phyloP scores from a whole-genome alignment of 2,329 filamentous ascomycete species.

The Nectriaceae sp. region DNA sequence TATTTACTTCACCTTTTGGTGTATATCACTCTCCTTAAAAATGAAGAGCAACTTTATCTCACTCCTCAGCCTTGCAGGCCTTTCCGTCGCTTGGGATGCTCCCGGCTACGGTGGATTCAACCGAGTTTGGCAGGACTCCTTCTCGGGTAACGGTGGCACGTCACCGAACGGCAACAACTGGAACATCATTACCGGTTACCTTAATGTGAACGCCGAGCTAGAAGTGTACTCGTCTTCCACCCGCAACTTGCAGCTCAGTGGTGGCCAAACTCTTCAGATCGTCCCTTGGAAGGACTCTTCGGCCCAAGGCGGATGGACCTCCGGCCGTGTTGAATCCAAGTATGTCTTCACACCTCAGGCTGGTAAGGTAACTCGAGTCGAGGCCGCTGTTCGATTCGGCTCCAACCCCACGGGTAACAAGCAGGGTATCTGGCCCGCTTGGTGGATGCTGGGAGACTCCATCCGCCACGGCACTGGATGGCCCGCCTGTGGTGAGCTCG shows the following conservation, averaged over 20 bases:
- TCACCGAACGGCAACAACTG: slow-evolving; percentile 38
- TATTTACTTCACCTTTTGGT: background rate
- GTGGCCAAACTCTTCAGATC: slow-evolving; percentile 51
- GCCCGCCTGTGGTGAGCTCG: slow-evolving; percentile 24
- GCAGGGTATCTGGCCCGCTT: slow-evolving; percentile 41
- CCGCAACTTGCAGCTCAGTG: slow-evolving; percentile 52
- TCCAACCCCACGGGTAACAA: slow-evolving; percentile 40
- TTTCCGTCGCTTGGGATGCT: slow-evolving; percentile 36
- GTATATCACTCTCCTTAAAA: background rate
- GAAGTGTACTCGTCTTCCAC: slow-evolving; percentile 49
- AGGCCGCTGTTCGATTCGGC: slow-evolving; percentile 50
- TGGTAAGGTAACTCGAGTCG: slow-evolving; percentile 45
- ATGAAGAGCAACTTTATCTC: background rate
- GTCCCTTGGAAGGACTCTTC: slow-evolving; percentile 43
- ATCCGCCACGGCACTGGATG: slow-evolving; percentile 22
- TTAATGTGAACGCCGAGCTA: slow-evolving; percentile 52
- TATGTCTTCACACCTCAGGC: slow-evolving; percentile 44
- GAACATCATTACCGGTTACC: slow-evolving; percentile 41
- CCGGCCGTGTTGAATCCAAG: slow-evolving; percentile 52
- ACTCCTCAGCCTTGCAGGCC: background rate
- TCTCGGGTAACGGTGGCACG: slow-evolving; percentile 38
- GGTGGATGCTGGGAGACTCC: slow-evolving; percentile 25
- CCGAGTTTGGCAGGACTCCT: slow-evolving; percentile 45
- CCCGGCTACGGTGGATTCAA: slow-evolving; percentile 40
- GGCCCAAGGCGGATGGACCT: slow-evolving; percentile 47